Conservation (phyloP, 352 stramenopile species). For the Aphanomyces stellatus region DNA sequence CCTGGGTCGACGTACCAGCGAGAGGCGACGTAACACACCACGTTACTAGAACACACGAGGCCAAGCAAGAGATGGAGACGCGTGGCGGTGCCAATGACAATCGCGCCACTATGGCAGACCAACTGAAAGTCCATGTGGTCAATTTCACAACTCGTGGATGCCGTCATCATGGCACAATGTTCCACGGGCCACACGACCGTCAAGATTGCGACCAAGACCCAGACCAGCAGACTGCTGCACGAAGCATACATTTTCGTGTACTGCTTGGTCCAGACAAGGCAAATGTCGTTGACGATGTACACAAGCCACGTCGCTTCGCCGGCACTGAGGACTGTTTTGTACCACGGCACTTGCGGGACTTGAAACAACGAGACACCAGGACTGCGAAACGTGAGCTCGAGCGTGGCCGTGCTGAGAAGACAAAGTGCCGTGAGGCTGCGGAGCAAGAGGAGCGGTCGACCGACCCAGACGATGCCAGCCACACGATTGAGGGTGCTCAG, state of each 20-base stretch:
- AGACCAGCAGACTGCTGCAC: neutral
- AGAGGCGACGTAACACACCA: neutral
- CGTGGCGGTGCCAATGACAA: neutral
- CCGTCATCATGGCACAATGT: neutral
- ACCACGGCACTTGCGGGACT: neutral
- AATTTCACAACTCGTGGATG: neutral
- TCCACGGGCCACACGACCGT: neutral
- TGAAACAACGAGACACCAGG: neutral
- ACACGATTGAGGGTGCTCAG: too few relatives aligned
- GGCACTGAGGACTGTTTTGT: neutral
- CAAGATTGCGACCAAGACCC: neutral
- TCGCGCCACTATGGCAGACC: neutral
- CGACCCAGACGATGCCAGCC: neutral
- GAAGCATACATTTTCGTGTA: slow-evolving; percentile 1
- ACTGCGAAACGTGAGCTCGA: neutral
- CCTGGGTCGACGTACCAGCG: too few relatives aligned
- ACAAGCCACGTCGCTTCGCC: neutral
- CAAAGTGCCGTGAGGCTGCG: neutral
- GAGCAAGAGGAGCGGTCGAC: neutral
- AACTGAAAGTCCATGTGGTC: neutral
- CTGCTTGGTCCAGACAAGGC: neutral
- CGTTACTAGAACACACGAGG: neutral
- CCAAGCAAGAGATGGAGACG: neutral
- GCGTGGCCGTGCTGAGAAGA: neutral
- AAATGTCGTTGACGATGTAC: neutral